Evolutionary conservation across 73 alveolate species (phyloP).

Genomic region (Urostyla sp.): DNA sequence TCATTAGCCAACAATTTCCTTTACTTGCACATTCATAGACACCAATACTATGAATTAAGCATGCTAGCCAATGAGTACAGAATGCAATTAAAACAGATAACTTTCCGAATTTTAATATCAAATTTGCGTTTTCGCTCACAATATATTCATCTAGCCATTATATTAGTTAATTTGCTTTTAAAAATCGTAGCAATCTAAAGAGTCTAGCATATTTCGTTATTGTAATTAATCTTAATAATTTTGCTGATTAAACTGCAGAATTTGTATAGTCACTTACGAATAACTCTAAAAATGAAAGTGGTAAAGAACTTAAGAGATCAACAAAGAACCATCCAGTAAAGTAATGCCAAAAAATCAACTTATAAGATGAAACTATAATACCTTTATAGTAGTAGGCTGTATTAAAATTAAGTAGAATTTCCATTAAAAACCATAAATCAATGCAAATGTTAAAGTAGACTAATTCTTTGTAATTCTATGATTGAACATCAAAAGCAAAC

Average conservation of each 20-base stretch:
- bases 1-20: constrained; percentile 56
- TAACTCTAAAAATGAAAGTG: neutral
- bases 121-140: constrained; percentile 34
- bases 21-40: neutral
- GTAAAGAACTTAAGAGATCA: constrained; percentile 2
- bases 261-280: neutral
- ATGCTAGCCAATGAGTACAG: constrained; percentile 61
- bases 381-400: constrained; percentile 67
- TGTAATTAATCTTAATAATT: constrained; percentile 45
- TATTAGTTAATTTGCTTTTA: neutral
- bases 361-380: constrained; percentile 1
- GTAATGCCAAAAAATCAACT: neutral
- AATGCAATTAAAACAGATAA: neutral
- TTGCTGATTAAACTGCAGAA: constrained; percentile 7
- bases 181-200: neutral
- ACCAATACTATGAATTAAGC: constrained; percentile 24
- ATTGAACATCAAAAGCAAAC: constrained; percentile 51
- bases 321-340: constrained; percentile 21
- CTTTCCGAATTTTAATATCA: constrained; percentile 27
- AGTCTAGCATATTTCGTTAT: constrained; percentile 25
- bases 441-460: constrained; percentile 47
- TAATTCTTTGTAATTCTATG: constrained; percentile 50
- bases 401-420: constrained; percentile 31
- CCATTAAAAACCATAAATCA: constrained; percentile 58
- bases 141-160: constrained; percentile 34